Base-by-base conservation (phyloP, 2,329 filamentous ascomycete genomes). In the Sporothrix inflata region DNA sequence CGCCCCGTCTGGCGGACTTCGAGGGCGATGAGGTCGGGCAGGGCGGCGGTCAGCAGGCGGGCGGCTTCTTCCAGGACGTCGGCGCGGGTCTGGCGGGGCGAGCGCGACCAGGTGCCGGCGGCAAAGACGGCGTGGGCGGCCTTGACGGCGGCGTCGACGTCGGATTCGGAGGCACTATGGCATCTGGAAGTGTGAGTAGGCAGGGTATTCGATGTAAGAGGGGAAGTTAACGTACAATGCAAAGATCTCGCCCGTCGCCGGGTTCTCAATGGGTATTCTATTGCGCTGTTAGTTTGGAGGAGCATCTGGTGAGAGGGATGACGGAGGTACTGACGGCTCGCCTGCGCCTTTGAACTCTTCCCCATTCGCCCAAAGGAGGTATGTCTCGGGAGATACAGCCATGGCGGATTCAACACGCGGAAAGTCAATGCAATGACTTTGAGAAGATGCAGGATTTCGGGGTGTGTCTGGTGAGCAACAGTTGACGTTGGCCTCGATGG, bases 1-100 rank as follows among this genome's bases (percentile, higher is more conserved):
- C 91, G 88, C 2, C 91, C 91, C 0, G 91, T 93, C 79, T 93
- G 91, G 45, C 79, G 82, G 8, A 91, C 89, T 79, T 93, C 91
- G 4, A 92, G 83, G 9, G 82, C 79, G 67, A 92, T 89, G 51
- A 93, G 84, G 0, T 81, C 79, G 0, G 86, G 83, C 0, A 93
- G 82, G 8, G 84, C 82, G 0, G 79, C 78, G 1, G 83, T 82
- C 3, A 92, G 83, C 0, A 90, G 82, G 0, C 79, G 78, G 0
- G 90, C 89, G 9, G 87, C 86, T 69, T 82, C 86, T 69, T 91
- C 89, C 14, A 92, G 84, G 8, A 91, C 87, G 24, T 88, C 84
- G 72, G 89, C 91, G 27, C 90, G 88, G 11, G 82, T 77, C 67
- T 90, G 86, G 19, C 87, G 84, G 2, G 89, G 82, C 1, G 84